These are phyloP conservation scores for Globisporangium barbulae DNA, from an alignment of 352 stramenopile species.

Conservation along the genomic window DNA sequence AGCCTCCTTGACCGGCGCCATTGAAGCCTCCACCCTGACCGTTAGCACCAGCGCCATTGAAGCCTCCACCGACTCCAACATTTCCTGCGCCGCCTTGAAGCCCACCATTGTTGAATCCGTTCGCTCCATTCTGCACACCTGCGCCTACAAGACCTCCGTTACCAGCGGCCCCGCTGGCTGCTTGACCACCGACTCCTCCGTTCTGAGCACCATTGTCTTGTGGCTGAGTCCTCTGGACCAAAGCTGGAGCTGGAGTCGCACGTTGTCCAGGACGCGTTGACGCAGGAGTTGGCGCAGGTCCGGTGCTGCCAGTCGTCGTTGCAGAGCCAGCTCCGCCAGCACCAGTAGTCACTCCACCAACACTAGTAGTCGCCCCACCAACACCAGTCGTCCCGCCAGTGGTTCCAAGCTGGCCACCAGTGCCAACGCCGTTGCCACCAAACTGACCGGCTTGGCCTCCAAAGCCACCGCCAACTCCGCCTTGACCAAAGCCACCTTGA, in stretches of 20 bases:
- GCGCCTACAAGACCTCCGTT: not conserved
- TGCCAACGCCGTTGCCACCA: not conserved
- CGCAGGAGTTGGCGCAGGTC: conserved; percentile 2
- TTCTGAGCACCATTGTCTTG: not conserved
- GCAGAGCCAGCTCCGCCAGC: too few relatives aligned
- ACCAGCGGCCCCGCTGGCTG: not conserved
- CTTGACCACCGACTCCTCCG: not conserved
- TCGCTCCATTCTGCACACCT: not conserved
- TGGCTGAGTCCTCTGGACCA: not conserved
- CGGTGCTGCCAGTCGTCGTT: not conserved
- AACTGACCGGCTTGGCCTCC: too few relatives aligned
- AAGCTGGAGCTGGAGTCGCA: not conserved
- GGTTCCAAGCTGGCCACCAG: not conserved
- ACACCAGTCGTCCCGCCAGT: not conserved
- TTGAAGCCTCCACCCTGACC: too few relatives aligned
- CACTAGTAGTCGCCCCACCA: not conserved
- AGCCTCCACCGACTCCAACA: not conserved
- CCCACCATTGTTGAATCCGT: not conserved
- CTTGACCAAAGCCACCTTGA: too few relatives aligned
- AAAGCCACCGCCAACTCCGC: too few relatives aligned
- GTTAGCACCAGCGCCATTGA: too few relatives aligned
- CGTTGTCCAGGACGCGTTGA: conserved; percentile 7
- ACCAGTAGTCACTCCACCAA: not conserved
- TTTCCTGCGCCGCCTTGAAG: not conserved
- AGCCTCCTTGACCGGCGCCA: not conserved